Conservation (phyloP, 2,329 filamentous ascomycete species). For the Phaeosphaeriaceae sp. region DNA sequence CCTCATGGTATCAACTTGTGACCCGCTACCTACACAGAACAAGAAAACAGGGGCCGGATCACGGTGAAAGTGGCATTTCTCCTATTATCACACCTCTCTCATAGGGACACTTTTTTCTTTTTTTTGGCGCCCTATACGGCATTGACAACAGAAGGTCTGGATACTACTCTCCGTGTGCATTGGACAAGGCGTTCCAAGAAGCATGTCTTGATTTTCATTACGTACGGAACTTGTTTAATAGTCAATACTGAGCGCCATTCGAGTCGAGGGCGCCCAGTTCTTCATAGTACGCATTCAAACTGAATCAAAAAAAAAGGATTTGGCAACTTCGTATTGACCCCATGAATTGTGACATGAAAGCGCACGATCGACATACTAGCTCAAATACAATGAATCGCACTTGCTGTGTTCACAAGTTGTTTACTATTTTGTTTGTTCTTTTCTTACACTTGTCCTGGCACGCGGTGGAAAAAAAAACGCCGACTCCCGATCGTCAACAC, state of each 20-base stretch:
- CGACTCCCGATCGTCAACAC: no score
- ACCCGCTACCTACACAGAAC: neutral
- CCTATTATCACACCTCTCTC: conserved; percentile 24
- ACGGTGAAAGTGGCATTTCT: conserved; percentile 12
- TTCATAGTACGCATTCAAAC: no score
- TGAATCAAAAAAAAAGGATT: no score
- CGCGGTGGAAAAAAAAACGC: no score
- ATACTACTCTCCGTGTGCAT: conserved; percentile 34
- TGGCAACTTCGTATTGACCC: no score
- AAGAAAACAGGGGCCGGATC: neutral
- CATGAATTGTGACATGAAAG: no score
- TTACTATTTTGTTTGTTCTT: no score
- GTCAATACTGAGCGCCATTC: neutral
- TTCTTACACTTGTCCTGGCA: no score
- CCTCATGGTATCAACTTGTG: neutral
- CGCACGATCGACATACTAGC: no score
- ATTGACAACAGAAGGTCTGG: conserved; percentile 21
- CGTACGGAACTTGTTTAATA: conserved; percentile 3
- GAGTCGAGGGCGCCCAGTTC: no score
- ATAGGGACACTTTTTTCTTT: conserved; percentile 17
- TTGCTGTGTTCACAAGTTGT: no score
- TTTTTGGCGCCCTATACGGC: conserved; percentile 18
- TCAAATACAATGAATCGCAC: no score
- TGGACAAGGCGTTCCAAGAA: conserved; percentile 13
- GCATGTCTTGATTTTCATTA: conserved; percentile 5